Base-by-base conservation (phyloP, 1,284 basidiomycete genomes). In the Neonothopanus nambi region DNA sequence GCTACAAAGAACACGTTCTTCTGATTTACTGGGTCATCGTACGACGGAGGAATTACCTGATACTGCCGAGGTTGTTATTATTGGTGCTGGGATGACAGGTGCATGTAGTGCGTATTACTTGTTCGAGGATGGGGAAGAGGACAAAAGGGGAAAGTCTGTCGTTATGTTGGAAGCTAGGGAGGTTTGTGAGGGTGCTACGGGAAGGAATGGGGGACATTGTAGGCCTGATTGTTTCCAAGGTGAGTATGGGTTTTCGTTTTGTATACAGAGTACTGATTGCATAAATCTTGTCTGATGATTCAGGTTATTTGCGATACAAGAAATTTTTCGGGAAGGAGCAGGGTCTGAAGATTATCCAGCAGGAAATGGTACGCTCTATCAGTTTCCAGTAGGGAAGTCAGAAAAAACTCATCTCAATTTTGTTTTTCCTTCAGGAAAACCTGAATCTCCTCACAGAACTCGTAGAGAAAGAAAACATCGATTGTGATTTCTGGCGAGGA, bases 101-200 rank as follows among this genome's bases (percentile, higher is more conserved):
- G 57, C 59, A 9, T 42, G 59, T 18, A 60, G 56, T n/a, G 62
- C 63, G n/a, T 61, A 64, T 36, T 60, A 58, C 36, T 51, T 65
- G 21, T 52, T 66, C n/a, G 13, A 8, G 13, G 59, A 51, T 33
- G 56, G 59, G 18, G 40, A 53, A 7, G 54, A 62, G 9, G 54
- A 59, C 1, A 33, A 33, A 13, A 3, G 30, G 30, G 59, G 64
- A 15, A 61, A 59, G 52, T 58, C 58, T 30, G 48, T 65, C 17
- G 53, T 66, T 12, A 63, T 66, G 36, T 48, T 66, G 1, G 65
- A 66, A 51, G 65, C 65, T 4, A 55, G 65, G 7, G 65, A 66
- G 47, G 37, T 59, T 3, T 62, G 61, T 39, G 56, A 57, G 28
- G 63, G 64, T 0, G 65, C 65, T 6, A 66, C 63, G 3, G 65